These are phyloP conservation scores for Epichloe glyceriae DNA, from an alignment of 2,329 filamentous ascomycete genomes.

Conservation along the genomic window DNA sequence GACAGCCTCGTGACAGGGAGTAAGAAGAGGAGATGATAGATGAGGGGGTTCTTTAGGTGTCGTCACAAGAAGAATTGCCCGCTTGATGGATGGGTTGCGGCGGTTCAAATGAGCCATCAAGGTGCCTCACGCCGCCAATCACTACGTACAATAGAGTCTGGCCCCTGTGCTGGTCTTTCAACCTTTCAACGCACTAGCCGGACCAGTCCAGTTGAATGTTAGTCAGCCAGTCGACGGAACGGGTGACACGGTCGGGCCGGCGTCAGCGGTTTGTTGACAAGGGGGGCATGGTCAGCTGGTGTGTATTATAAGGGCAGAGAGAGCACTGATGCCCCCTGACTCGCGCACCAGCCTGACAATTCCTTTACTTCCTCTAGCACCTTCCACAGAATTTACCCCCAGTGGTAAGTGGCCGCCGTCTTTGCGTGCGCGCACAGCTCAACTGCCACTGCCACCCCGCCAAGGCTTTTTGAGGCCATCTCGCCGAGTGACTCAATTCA, in stretches of 20 bases:
- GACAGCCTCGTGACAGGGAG: conserved; percentile 1
- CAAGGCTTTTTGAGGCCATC: conserved; percentile 12
- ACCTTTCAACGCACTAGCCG: too few species aligned
- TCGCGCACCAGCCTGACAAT: not conserved
- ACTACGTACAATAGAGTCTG: too few species aligned
- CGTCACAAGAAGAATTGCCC: not conserved
- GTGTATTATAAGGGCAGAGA: too few species aligned
- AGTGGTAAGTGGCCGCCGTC: not conserved
- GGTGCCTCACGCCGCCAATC: conserved; percentile 9
- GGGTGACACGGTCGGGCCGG: too few species aligned
- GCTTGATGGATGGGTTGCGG: not conserved
- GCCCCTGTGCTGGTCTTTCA: too few species aligned
- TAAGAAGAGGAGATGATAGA: conserved; percentile 1
- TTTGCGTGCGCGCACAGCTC: too few species aligned
- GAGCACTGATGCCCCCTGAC: not conserved
- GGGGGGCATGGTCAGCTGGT: too few species aligned
- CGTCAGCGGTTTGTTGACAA: too few species aligned
- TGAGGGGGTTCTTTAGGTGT: not conserved
- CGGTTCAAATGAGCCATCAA: conserved; percentile 15
- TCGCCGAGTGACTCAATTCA: conserved; percentile 26
- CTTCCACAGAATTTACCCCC: conserved; percentile 3
- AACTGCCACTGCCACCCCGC: conserved; percentile 8
- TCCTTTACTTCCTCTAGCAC: conserved; percentile 6
- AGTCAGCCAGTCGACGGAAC: not conserved
- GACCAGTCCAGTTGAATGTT: too few species aligned